phyloP scores from a whole-genome alignment of 805 yeast genomes.

The Cephaloascus albidus region DNA sequence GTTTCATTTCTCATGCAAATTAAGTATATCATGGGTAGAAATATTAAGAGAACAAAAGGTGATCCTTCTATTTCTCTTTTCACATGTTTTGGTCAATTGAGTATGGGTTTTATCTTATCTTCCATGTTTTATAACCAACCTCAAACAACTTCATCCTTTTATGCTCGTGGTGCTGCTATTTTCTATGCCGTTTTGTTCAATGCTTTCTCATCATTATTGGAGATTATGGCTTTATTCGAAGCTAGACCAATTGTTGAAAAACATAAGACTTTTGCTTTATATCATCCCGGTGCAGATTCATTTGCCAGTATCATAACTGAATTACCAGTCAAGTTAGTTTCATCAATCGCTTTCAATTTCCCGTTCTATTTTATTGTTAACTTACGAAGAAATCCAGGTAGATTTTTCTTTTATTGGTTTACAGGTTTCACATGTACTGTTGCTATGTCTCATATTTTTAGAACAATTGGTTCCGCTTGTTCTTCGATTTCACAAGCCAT shows the following conservation, averaged over 20 bases:
- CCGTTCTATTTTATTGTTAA: conserved; percentile 44
- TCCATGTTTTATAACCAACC: conserved; percentile 49
- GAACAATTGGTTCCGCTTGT: conserved; percentile 42
- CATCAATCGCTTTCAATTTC: conserved; percentile 37
- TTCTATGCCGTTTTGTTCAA: conserved; percentile 60
- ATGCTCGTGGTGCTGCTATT: conserved; percentile 52
- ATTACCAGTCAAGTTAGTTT: conserved; percentile 37
- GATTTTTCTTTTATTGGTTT: conserved; percentile 43
- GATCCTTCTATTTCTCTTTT: conserved; percentile 38
- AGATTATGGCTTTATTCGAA: conserved; percentile 44
- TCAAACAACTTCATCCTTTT: conserved; percentile 35
- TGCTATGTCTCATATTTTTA: conserved; percentile 46
- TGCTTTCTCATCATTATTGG: conserved; percentile 51
- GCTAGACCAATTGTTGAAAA: conserved; percentile 51
- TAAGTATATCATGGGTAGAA: conserved; percentile 33
- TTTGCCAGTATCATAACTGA: conserved; percentile 53
- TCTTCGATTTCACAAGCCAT: conserved; percentile 42
- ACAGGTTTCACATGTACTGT: conserved; percentile 33
- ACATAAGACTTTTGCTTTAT: conserved; percentile 46
- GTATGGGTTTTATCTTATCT: conserved; percentile 46
- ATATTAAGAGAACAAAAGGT: conserved; percentile 37
- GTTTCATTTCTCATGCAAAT: conserved; percentile 45
- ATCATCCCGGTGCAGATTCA: conserved; percentile 58
- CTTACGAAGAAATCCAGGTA: conserved; percentile 41
- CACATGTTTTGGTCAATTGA: conserved; percentile 31